Evolutionary conservation across 495 filamentous ascomycete species (phyloP).

Genomic region (Neurospora sp.): DNA sequence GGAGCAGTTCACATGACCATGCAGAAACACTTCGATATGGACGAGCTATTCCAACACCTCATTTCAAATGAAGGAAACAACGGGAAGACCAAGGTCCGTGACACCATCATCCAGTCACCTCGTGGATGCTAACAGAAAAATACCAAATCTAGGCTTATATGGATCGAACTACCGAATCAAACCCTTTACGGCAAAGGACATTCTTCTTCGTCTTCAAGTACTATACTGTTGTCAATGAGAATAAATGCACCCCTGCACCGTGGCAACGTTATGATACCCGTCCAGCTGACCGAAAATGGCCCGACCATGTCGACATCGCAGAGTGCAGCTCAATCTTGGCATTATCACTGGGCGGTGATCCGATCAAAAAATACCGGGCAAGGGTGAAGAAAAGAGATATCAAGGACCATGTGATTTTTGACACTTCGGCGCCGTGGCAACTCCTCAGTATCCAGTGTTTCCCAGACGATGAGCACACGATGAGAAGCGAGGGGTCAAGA

Average conservation of each 20-base stretch:
- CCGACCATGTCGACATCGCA: conserved; percentile 38
- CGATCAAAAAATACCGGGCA: conserved; percentile 23
- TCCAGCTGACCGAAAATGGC: conserved; percentile 25
- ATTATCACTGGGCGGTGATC: conserved; percentile 32
- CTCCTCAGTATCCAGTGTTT: conserved; percentile 42
- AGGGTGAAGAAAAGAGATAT: conserved; percentile 19
- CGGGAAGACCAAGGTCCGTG: conserved; percentile 18
- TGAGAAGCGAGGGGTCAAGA: conserved; percentile 28
- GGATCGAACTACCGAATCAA: conserved; percentile 28
- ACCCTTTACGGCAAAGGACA: conserved; percentile 27
- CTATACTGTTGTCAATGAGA: conserved; percentile 37
- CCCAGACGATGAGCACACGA: conserved; percentile 39
- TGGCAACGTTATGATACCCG: conserved; percentile 35
- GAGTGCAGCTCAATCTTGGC: conserved; percentile 41
- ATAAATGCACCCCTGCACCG: conserved; percentile 28
- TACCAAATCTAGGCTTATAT: conserved; percentile 16
- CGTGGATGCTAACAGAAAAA: background rate
- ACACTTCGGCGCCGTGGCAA: conserved; percentile 42
- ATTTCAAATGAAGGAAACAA: conserved; percentile 20
- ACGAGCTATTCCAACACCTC: conserved; percentile 38
- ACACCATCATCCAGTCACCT: background rate
- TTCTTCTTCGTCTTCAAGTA: conserved; percentile 49
- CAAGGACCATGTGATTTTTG: conserved; percentile 32
- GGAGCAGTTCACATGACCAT: conserved; percentile 41
- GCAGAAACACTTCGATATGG: conserved; percentile 39